Evolutionary conservation across 2,329 filamentous ascomycete species (phyloP), one percentile per base, ranked within the genome.

Genomic region (Penicillium italicum): DNA sequence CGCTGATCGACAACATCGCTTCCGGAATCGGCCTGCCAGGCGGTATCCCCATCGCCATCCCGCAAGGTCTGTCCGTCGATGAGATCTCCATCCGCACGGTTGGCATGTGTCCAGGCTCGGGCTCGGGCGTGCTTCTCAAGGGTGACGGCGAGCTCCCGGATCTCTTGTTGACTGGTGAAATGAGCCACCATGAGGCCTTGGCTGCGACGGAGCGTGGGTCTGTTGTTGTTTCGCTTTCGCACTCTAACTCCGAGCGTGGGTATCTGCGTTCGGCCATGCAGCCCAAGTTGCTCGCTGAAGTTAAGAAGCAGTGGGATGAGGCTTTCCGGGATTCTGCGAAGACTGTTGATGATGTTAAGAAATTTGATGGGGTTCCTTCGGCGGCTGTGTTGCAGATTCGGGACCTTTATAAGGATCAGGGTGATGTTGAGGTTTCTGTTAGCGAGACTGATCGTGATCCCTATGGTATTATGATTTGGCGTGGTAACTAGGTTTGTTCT

Each of bases 181-280:
- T 97, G 79, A 89, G 85, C 66, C 94, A 99, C 71, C 94, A 99
- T 71, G 91, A 94, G 61, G 91, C 93, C 3, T 81, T 99, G 55
- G 85, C 89, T 37, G 90, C 91, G 1, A 90, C 89, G 28, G 92
- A 97, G 77, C 83, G 86, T 56, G 92, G 92, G 1, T 87, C 87
- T 60, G 88, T 85, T 52, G 89, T 97, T 0, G 83, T 97, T 49
- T 88, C 87, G 38, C 81, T 96, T 45, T 96, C 96, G 66, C 94
- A 99, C 72, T 93, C 89, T 65, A 97, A 97, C 73, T 94, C 90
- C 0, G 94, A 99, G 78, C 80, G 94, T 34, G 87, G 85, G 0
- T 99, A 93, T 69, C 74, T 99, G 66, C 81, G 81, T 56, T 80
- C 86, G 56, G 84, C 89, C 44, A 81, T 99, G 76, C 81, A 82